Conservation (phyloP, 2,329 filamentous ascomycete genomes). For the Ophiostoma piceae region DNA sequence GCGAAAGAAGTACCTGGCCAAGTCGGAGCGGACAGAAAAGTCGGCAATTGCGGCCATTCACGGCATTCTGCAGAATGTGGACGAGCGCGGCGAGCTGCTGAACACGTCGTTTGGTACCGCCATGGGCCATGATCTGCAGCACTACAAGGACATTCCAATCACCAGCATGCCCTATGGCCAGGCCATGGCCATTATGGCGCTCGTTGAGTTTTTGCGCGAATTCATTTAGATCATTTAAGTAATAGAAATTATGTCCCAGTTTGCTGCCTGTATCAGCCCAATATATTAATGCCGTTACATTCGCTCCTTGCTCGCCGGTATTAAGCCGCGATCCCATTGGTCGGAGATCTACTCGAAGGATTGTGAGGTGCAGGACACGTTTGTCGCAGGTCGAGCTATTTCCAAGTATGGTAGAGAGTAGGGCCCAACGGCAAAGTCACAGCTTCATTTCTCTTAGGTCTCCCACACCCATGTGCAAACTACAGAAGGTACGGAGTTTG, state of each 20-base stretch:
- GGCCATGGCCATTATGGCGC: conserved; percentile 76
- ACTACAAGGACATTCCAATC: conserved; percentile 69
- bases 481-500: too few relatives aligned
- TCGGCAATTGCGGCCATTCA: conserved; percentile 58
- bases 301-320: too few relatives aligned
- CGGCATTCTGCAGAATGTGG: conserved; percentile 62
- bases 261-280: too few relatives aligned
- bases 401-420: too few relatives aligned
- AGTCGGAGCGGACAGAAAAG: conserved; percentile 50
- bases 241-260: background rate
- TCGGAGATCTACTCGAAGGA: too few relatives aligned
- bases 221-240: conserved; percentile 37
- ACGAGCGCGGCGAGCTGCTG: conserved; percentile 60
- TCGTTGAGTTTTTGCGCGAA: conserved; percentile 66
- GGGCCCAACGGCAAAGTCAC: too few relatives aligned
- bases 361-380: too few relatives aligned
- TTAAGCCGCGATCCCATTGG: too few relatives aligned
- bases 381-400: too few relatives aligned
- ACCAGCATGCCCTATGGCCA: conserved; percentile 83
- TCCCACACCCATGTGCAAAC: too few relatives aligned
- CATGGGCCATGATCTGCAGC: conserved; percentile 68
- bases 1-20: conserved; percentile 61
- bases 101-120: conserved; percentile 74
- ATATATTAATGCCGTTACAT: too few relatives aligned
- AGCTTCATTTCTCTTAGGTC: too few relatives aligned